Percentiles rank a stretch among this genome's conserved stretches.
These are phyloP conservation scores for Colletotrichum siamense DNA, from an alignment of 2,329 filamentous ascomycete species.

Conservation along the genomic window DNA sequence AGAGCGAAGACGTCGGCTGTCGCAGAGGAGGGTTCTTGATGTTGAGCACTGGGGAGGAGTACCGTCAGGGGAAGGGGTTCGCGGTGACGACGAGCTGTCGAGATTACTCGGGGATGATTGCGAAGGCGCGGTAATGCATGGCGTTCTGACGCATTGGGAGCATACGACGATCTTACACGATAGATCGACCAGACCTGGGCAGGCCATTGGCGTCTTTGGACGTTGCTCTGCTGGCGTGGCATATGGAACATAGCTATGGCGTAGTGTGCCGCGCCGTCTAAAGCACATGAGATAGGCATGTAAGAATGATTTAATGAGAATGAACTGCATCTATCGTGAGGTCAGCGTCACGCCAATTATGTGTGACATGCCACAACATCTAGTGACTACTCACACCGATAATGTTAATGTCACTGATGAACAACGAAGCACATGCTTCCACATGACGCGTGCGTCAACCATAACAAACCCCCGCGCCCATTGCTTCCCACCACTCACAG, in stretches of 20 bases:
- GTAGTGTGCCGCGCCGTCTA: neutral
- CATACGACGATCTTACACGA: neutral
- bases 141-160: neutral
- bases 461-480: neutral
- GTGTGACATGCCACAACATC: neutral
- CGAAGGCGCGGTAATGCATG: neutral
- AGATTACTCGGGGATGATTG: neutral
- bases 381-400: neutral
- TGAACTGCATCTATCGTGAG: neutral
- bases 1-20: neutral
- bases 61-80: neutral
- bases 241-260: neutral
- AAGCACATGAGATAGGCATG: neutral
- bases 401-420: neutral
- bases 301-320: neutral
- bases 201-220: neutral
- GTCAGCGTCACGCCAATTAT: neutral
- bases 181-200: neutral
- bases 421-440: neutral
- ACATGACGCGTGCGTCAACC: neutral
- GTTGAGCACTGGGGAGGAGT: conserved; percentile 10
- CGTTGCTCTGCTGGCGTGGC: neutral
- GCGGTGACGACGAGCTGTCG: neutral
- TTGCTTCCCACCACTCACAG: neutral
- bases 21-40: neutral